These are phyloP conservation scores for Ceratocystis destructans DNA, from an alignment of 2,329 filamentous ascomycete species.

Conservation along the genomic window DNA sequence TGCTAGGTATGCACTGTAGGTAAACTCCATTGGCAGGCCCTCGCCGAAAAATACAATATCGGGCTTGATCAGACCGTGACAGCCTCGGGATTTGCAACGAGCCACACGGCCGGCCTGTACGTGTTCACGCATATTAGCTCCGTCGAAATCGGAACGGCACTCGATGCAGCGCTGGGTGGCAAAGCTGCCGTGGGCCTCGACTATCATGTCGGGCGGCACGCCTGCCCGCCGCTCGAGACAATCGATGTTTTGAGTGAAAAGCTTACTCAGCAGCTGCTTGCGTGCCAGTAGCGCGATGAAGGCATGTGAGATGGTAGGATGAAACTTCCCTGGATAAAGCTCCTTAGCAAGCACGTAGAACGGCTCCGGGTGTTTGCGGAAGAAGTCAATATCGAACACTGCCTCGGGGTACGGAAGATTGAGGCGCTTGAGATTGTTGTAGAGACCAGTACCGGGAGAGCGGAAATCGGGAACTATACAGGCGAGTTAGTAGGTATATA, in stretches of 20 bases:
- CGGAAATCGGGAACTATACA: constrained; percentile 78
- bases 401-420: constrained; percentile 82
- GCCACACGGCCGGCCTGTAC: constrained; percentile 58
- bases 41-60: constrained; percentile 94
- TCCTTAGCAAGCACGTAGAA: constrained; percentile 91
- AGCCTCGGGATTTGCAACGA: constrained; percentile 46
- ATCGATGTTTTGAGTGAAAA: constrained; percentile 98
- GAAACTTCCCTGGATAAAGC: constrained; percentile 78
- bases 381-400: constrained; percentile 87
- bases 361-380: constrained; percentile 66
- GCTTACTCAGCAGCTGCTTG: constrained; percentile 65
- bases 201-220: constrained; percentile 63
- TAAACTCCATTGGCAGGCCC: constrained; percentile 34
- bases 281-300: constrained; percentile 73
- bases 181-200: constrained; percentile 94
- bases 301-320: constrained; percentile 77
- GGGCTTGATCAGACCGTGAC: constrained; percentile 73
- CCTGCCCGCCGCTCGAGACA: constrained; percentile 81
- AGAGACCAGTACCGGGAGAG: constrained; percentile 83
- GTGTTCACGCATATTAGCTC: constrained; percentile 56
- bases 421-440: constrained; percentile 76
- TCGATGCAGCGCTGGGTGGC: constrained; percentile 84
- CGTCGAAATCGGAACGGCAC: constrained; percentile 59
- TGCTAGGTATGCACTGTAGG: constrained; percentile 33
- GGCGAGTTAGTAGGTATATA: neutral